phyloP scores from a whole-genome alignment of 2,329 filamentous ascomycete genomes.

The Arachnopeziza araneosa region DNA sequence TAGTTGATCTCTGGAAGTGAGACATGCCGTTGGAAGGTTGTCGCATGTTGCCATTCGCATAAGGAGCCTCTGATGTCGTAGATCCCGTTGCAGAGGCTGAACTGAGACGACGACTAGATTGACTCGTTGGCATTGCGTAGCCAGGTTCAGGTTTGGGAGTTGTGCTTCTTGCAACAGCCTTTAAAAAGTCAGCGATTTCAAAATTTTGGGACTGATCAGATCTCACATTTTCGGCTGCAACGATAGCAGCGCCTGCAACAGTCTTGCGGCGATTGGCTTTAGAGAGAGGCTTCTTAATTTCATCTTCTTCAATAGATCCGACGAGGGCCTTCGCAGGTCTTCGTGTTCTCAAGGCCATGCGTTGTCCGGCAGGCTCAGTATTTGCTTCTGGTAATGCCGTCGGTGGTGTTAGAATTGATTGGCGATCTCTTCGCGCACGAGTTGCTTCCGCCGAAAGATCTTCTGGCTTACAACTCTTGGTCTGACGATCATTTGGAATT shows the following conservation, averaged over 20 bases:
- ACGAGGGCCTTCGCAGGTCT: conserved; percentile 49
- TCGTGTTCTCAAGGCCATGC: conserved; percentile 70
- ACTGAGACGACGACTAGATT: conserved; percentile 36
- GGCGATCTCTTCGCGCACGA: conserved; percentile 57
- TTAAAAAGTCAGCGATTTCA: conserved; percentile 5
- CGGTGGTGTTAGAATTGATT: conserved; percentile 43
- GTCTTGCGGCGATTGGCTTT: conserved; percentile 53
- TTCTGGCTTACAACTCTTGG: conserved; percentile 68
- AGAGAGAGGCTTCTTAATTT: conserved; percentile 33
- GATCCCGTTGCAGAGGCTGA: conserved; percentile 37
- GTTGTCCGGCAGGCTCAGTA: conserved; percentile 38
- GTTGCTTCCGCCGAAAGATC: conserved; percentile 70
- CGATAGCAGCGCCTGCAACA: conserved; percentile 46
- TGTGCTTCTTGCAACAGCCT: conserved; percentile 22
- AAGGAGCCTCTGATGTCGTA: conserved; percentile 19
- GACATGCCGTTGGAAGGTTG: conserved; percentile 28
- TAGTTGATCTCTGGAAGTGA: conserved; percentile 30
- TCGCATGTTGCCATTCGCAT: conserved; percentile 15
- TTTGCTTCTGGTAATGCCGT: conserved; percentile 12
- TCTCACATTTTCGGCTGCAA: conserved; percentile 40
- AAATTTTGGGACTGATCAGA: conserved; percentile 4
- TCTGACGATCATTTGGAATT: conserved; percentile 70
- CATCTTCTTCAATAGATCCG: conserved; percentile 48
- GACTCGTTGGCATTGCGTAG: conserved; percentile 23
- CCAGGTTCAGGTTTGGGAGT: conserved; percentile 27